Percentiles rank a stretch among this genome's conserved stretches.
Evolutionary conservation across 2,329 filamentous ascomycete species (phyloP).

Genomic region (Epichloe elymi): DNA sequence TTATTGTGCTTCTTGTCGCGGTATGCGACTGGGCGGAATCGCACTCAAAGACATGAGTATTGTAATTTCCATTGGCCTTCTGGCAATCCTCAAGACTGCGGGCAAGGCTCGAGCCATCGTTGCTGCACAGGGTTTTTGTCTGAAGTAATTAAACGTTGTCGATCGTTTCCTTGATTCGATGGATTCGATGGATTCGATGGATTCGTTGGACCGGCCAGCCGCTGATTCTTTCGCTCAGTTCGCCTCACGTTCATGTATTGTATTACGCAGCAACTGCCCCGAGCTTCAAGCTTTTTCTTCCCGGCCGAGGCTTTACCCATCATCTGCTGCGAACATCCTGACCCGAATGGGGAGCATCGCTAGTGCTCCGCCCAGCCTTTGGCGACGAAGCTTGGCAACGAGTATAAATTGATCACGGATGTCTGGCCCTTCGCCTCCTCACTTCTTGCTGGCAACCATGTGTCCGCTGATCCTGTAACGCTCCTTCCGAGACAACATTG

Average conservation of each 20-base stretch:
- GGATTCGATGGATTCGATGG: too few relatives aligned
- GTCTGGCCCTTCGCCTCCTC: not conserved
- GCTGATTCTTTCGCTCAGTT: not conserved
- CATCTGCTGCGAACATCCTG: not conserved
- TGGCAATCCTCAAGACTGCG: not conserved
- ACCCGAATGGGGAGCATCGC: not conserved
- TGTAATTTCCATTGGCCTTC: not conserved
- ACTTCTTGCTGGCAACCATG: not conserved
- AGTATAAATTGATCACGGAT: not conserved
- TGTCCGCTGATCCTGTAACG: not conserved
- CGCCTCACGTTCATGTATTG: too few relatives aligned
- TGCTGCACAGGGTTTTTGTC: not conserved
- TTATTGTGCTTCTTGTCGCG: not conserved
- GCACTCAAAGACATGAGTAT: too few relatives aligned
- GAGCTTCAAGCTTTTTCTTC: too few relatives aligned
- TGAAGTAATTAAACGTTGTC: not conserved
- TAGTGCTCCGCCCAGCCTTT: slow-evolving; percentile 1
- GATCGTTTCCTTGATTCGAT: not conserved
- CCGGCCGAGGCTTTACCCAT: too few relatives aligned
- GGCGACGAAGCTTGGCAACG: slow-evolving; percentile 3
- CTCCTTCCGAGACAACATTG: slow-evolving; percentile 1
- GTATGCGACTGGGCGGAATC: too few relatives aligned
- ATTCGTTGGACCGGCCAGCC: not conserved
- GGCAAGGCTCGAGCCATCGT: not conserved
- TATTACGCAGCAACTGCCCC: too few relatives aligned